Evolutionary conservation across 106 monocot species (phyloP).

Genomic region (Dioscorea zingiberensis): DNA sequence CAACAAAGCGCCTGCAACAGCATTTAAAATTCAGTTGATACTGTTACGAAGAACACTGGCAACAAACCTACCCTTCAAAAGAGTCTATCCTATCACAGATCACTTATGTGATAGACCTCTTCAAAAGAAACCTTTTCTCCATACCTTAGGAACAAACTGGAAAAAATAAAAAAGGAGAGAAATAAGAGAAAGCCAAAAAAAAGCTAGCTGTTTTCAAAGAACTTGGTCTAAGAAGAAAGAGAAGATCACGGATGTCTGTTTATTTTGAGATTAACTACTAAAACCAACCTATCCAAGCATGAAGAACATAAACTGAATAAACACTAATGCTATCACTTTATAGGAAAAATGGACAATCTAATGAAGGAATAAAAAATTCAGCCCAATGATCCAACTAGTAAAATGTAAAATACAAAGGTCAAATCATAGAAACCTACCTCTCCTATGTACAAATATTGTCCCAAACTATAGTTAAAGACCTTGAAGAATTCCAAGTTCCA

Average conservation of each 20-base stretch:
- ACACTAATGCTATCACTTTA: not conserved
- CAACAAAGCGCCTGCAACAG: conserved; percentile 2
- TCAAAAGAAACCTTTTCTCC: not conserved
- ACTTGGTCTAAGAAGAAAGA: not conserved
- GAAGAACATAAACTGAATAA: not conserved
- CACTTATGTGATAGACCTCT: not conserved
- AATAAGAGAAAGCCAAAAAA: not conserved
- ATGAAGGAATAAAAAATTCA: not conserved
- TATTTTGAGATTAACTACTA: not conserved
- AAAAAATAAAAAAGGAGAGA: not conserved
- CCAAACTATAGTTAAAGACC: not conserved
- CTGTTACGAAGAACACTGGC: not conserved
- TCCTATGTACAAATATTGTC: not conserved
- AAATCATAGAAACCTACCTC: not conserved
- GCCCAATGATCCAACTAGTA: not conserved
- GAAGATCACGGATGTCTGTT: not conserved
- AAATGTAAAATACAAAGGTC: not conserved
- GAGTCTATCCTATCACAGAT: not conserved
- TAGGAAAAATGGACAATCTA: not conserved
- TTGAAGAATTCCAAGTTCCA: not conserved
- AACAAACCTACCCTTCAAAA: not conserved
- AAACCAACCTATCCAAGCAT: not conserved
- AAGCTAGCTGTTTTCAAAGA: not conserved
- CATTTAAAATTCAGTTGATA: conserved; percentile 1
- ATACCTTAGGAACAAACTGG: not conserved